Conservation (phyloP, 805 yeast species). For the Isabelozyma pseudorhagii region DNA sequence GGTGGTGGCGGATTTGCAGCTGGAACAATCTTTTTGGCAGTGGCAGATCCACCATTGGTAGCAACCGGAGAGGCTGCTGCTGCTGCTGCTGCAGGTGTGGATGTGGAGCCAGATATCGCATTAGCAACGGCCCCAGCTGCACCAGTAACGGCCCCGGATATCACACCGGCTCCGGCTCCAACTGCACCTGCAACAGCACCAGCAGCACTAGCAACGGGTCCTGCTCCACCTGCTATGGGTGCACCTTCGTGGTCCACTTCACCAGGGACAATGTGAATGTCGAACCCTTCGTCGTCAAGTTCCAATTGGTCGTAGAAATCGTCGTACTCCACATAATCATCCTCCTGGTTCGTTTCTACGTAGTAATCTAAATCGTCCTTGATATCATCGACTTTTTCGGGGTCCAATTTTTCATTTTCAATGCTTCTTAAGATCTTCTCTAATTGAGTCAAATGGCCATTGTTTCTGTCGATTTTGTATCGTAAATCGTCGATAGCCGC, state of each 20-base stretch:
- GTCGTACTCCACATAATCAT: conserved; percentile 90
- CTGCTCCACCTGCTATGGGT: conserved; percentile 4
- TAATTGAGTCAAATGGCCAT: conserved; percentile 71
- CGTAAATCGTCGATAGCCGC: conserved; percentile 60
- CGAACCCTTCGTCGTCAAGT: conserved; percentile 47
- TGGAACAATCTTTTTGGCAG: conserved; percentile 14
- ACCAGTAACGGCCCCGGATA: conserved; percentile 7
- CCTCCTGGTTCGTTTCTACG: conserved; percentile 90
- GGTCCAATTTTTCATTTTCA: conserved; percentile 77
- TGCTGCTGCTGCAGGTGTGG: too few species aligned
- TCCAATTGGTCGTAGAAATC: conserved; percentile 86
- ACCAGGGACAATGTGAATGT: conserved; percentile 13
- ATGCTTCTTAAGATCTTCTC: conserved; percentile 74
- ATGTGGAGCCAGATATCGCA: conserved; percentile 8
- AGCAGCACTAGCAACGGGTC: conserved; percentile 9
- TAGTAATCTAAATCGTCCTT: conserved; percentile 90
- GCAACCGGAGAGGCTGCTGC: background rate
- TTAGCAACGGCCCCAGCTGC: background rate
- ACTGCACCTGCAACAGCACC: conserved; percentile 4
- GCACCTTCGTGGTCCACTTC: background rate
- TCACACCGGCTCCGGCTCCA: conserved; percentile 5
- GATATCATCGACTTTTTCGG: conserved; percentile 70
- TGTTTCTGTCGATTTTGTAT: conserved; percentile 67
- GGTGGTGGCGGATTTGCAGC: conserved; percentile 20
- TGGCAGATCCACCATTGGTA: conserved; percentile 7